phyloP scores from a whole-genome alignment of 345 rosid species.

The Carallia brachiata region DNA sequence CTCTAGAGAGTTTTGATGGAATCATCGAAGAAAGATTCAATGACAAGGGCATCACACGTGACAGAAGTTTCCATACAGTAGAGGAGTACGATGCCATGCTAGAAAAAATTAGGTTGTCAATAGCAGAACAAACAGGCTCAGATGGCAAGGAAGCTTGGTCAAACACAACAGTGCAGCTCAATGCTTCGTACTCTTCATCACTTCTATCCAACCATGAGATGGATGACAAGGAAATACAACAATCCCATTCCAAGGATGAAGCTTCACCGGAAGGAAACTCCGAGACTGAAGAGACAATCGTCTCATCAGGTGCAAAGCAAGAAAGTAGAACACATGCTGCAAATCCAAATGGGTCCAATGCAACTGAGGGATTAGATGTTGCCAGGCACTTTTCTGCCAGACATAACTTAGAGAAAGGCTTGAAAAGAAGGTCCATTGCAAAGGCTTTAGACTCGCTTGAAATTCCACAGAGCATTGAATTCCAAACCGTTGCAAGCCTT shows the following conservation, averaged over 20 bases:
- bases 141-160: not conserved
- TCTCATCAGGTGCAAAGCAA: not conserved
- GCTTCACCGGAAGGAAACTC: slow-evolving; percentile 9
- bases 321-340: slow-evolving; percentile 2
- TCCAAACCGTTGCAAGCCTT: slow-evolving; percentile 28
- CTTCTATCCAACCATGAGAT: not conserved
- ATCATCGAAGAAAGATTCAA: slow-evolving; percentile 1
- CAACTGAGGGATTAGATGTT: not conserved
- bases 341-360: not conserved
- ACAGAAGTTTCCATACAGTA: slow-evolving; percentile 38
- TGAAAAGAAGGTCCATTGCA: slow-evolving; percentile 33
- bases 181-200: not conserved
- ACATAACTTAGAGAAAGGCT: slow-evolving; percentile 15
- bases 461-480: slow-evolving; percentile 31
- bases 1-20: slow-evolving; percentile 7
- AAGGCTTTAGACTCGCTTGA: slow-evolving; percentile 27
- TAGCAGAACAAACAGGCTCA: not conserved
- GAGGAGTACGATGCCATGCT: slow-evolving; percentile 38
- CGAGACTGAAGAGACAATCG: slow-evolving; percentile 2
- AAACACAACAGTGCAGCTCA: not conserved
- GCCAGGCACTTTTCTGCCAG: slow-evolving; percentile 10
- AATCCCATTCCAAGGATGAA: not conserved
- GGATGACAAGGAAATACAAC: not conserved
- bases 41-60: not conserved
- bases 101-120: slow-evolving; percentile 15